These are phyloP conservation scores for Phytophthora pini DNA, from an alignment of 352 stramenopile species.

Conservation along the genomic window DNA sequence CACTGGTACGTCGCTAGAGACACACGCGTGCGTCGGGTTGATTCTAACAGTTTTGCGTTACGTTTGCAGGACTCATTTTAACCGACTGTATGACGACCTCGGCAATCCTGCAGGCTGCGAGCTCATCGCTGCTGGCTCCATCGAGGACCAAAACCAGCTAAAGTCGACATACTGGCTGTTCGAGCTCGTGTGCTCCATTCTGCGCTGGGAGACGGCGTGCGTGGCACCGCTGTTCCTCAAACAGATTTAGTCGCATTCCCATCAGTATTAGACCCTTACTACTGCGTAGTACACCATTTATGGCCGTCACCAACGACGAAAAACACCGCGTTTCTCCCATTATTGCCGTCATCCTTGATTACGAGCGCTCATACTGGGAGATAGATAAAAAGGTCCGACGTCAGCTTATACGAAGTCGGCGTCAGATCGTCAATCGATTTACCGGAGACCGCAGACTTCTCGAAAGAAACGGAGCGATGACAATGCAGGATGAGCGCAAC, in stretches of 20 bases:
- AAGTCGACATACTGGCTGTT: constrained; percentile 68
- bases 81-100: constrained; percentile 53
- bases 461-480: constrained; percentile 14
- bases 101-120: constrained; percentile 57
- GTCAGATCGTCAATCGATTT: constrained; percentile 15
- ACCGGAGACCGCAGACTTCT: not conserved
- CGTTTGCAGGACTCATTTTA: constrained; percentile 62
- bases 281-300: constrained; percentile 35
- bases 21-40: not conserved
- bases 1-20: constrained; percentile 47
- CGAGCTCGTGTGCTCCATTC: constrained; percentile 68
- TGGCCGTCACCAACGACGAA: constrained; percentile 19
- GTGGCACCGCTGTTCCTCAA: constrained; percentile 64
- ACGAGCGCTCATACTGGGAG: not conserved
- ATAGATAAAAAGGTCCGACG: constrained; percentile 18
- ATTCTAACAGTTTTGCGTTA: constrained; percentile 12
- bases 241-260: constrained; percentile 17
- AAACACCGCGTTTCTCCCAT: constrained; percentile 6
- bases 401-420: constrained; percentile 1
- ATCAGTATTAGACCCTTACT: constrained; percentile 32
- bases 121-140: constrained; percentile 54
- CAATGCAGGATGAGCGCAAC: constrained; percentile 8
- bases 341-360: constrained; percentile 12
- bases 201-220: constrained; percentile 68
- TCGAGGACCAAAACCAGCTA: constrained; percentile 50